Evolutionary conservation across 495 filamentous ascomycete species (phyloP), one percentile per base, ranked within the genome.

Genomic region (Tuber brumale): DNA sequence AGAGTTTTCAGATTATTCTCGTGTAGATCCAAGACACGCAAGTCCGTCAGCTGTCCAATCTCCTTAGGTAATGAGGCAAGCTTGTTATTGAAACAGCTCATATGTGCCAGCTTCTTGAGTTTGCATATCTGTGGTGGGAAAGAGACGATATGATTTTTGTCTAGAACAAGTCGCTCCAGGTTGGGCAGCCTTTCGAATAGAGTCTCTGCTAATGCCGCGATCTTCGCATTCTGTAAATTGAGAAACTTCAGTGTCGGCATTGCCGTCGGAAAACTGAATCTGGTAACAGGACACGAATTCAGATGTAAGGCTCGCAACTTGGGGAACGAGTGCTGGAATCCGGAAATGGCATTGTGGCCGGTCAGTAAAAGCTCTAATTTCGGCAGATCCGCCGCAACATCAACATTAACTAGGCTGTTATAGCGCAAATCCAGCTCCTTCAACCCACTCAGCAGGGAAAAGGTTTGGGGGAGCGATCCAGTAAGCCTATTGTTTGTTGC

Each of bases 61-160:
- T 95, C 93, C 0, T 91, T 83, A 45, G 95, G 95, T 39, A 99
- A 86, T 70, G 91, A 90, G 72, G 89, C 90, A 5, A 99, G 88
- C 0, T 92, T 89, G 79, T 99, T 99, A 81, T 93, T 92, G 46
- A 93, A 93, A 76, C 97, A 93, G 84, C 94, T 97, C 81, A 99
- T 91, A 85, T 95, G 89, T 77, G 98, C 94, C 42, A 99, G 87
- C 76, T 89, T 92, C 76, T 89, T 88, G 46, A 99, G 86, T 77
- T 91, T 93, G 42, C 94, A 94, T 76, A 98, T 92, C 71, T 94
- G 90, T 71, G 87, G 86, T 0, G 94, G 94, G 45, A 98, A 86
- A 3, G 93, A 94, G 7, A 94, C 92, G 77, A 98, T 94, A 83
- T 97, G 95, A 79, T 99, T 99, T 82, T 93, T 94, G 83, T 97